phyloP scores from a whole-genome alignment of 169 alveolate genomes.

The Eimeria tenella region DNA sequence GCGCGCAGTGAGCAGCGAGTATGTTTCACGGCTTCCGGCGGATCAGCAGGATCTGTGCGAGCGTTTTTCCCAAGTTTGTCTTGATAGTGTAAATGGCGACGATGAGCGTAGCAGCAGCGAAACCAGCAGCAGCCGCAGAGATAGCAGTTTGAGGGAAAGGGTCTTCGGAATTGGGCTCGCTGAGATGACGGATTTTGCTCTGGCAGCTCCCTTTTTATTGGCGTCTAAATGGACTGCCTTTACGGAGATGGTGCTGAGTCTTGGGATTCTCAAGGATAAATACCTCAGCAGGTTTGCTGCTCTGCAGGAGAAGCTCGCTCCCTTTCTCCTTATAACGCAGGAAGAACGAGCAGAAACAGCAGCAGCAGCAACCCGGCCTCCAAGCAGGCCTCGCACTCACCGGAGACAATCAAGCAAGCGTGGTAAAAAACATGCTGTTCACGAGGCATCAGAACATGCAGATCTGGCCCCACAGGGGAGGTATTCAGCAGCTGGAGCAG shows the following conservation, averaged over 20 bases:
- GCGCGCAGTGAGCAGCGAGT: conserved; percentile 39
- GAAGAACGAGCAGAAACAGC: not conserved
- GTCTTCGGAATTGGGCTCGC: not conserved
- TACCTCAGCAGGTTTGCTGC: not conserved
- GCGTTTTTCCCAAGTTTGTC: conserved; percentile 41
- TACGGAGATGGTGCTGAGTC: conserved; percentile 47
- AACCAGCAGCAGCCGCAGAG: not conserved
- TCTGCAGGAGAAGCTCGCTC: conserved; percentile 21
- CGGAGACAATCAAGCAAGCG: not conserved
- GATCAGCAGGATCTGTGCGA: conserved; percentile 19
- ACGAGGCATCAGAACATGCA: not conserved
- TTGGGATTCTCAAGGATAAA: conserved; percentile 11
- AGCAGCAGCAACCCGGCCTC: not conserved
- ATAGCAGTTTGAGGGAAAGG: conserved; percentile 1
- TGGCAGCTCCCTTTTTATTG: conserved; percentile 30
- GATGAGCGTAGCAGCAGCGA: not conserved
- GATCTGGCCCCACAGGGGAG: conserved; percentile 29
- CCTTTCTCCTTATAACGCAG: conserved; percentile 12
- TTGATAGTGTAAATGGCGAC: not conserved
- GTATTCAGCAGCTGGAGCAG: conserved; percentile 6
- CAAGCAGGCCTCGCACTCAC: not conserved
- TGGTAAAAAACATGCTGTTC: not conserved
- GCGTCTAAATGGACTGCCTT: conserved; percentile 27
- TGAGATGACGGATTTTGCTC: conserved; percentile 64
- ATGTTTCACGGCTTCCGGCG: conserved; percentile 13